Evolutionary conservation across 106 monocot species (phyloP).

Genomic region (Allium cepa): DNA sequence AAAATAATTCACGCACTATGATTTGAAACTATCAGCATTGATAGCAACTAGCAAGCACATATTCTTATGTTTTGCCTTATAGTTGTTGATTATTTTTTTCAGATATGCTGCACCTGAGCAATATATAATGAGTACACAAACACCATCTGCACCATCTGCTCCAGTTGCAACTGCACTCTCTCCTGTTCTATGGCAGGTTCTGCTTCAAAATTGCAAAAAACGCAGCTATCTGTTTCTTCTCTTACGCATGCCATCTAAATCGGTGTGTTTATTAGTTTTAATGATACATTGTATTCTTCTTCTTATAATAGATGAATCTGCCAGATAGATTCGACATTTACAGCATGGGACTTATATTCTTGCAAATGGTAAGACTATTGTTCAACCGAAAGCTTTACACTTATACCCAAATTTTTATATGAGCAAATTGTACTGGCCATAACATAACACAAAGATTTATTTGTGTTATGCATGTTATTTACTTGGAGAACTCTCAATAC

Average conservation of each 20-base stretch:
- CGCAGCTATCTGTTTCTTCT: neutral
- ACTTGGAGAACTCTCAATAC: no score
- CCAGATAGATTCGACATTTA: slow-evolving; percentile 98
- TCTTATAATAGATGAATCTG: slow-evolving; percentile 71
- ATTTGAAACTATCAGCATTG: no score
- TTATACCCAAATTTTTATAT: no score
- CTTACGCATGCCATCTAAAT: neutral
- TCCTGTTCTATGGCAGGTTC: slow-evolving; percentile 94
- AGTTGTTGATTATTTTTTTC: neutral
- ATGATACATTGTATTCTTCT: neutral
- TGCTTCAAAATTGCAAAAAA: neutral
- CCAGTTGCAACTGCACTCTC: slow-evolving; percentile 87
- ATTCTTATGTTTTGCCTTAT: no score
- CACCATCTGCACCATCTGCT: slow-evolving; percentile 85
- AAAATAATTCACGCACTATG: no score
- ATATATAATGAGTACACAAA: slow-evolving; percentile 98
- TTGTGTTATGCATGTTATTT: no score
- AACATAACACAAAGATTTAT: no score
- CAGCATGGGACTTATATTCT: slow-evolving; percentile 86
- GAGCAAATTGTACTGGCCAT: no score
- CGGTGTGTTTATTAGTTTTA: no score
- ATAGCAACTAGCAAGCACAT: no score
- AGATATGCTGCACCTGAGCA: slow-evolving; percentile 97
- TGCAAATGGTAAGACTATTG: slow-evolving; percentile 73
- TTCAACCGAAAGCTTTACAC: no score